Evolutionary conservation across 2,329 filamentous ascomycete genomes (phyloP).

Genomic region (Ophiostoma sp.): DNA sequence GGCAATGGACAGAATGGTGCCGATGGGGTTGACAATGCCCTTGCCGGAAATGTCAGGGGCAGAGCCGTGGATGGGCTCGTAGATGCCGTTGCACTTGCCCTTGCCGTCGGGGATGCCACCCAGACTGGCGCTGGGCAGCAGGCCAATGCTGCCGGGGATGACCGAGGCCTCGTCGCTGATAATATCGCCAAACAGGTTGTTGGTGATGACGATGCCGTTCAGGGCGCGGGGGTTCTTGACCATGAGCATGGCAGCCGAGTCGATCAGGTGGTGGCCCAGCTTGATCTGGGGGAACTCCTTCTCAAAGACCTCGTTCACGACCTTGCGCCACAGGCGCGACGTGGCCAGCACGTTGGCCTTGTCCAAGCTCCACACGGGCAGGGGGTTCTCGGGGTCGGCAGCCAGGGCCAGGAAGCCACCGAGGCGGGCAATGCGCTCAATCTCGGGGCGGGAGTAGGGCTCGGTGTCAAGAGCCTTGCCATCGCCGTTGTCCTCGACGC

Average conservation of each 20-base stretch:
- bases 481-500: constrained; percentile 71
- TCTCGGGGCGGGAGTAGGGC: constrained; percentile 76
- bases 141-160: constrained; percentile 83
- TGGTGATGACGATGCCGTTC: constrained; percentile 87
- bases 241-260: constrained; percentile 96
- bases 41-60: constrained; percentile 91
- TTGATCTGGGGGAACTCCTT: constrained; percentile 84
- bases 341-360: constrained; percentile 97
- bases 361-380: constrained; percentile 80
- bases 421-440: constrained; percentile 80
- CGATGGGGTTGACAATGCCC: constrained; percentile 87
- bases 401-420: constrained; percentile 76
- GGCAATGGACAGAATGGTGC: constrained; percentile 83
- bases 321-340: constrained; percentile 81
- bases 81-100: constrained; percentile 84
- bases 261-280: constrained; percentile 85
- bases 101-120: constrained; percentile 82
- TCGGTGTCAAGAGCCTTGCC: constrained; percentile 77
- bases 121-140: constrained; percentile 82
- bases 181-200: constrained; percentile 94
- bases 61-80: constrained; percentile 94
- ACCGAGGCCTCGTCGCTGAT: constrained; percentile 92
- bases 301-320: constrained; percentile 75
- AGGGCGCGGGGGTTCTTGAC: constrained; percentile 84
- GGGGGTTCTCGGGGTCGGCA: constrained; percentile 57